Evolutionary conservation across 1,139 yeast genomes (phyloP).

Genomic region (Yamadazyma pseudoaaseri): DNA sequence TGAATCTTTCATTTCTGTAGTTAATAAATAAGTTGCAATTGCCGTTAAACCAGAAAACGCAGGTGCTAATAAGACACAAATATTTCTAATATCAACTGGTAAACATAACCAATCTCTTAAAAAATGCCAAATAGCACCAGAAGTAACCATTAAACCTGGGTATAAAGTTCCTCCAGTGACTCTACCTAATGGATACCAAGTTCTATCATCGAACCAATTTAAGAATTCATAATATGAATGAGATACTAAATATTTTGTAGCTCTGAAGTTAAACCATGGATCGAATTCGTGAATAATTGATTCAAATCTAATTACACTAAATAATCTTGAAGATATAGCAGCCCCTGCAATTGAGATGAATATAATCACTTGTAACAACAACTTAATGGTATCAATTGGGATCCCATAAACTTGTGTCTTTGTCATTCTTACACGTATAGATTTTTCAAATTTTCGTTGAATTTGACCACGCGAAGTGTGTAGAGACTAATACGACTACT

Average conservation of each 20-base stretch:
- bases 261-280: slow-evolving; percentile 98
- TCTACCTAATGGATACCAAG: slow-evolving; percentile 99
- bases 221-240: slow-evolving; percentile 87
- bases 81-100: slow-evolving; percentile 92
- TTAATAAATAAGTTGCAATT: slow-evolving; percentile 83
- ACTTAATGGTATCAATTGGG: slow-evolving; percentile 38
- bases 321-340: slow-evolving; percentile 83
- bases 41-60: slow-evolving; percentile 95
- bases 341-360: slow-evolving; percentile 81
- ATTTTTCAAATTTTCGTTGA: slow-evolving; percentile 1
- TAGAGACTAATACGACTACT: too few relatives aligned
- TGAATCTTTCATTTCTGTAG: slow-evolving; percentile 86
- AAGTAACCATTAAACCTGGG: slow-evolving; percentile 98
- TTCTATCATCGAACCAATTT: slow-evolving; percentile 98
- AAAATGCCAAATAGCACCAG: slow-evolving; percentile 82
- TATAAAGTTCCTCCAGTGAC: slow-evolving; percentile 98
- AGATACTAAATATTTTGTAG: slow-evolving; percentile 83
- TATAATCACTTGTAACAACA: slow-evolving; percentile 61
- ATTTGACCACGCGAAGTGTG: not conserved
- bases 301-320: slow-evolving; percentile 82
- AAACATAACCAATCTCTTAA: slow-evolving; percentile 63
- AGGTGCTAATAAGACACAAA: slow-evolving; percentile 95
- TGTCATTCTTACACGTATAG: slow-evolving; percentile 3
- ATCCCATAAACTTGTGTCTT: slow-evolving; percentile 21
- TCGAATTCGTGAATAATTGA: slow-evolving; percentile 98